Evolutionary conservation across 2,329 filamentous ascomycete genomes (phyloP), one percentile per base, ranked within the genome.

Genomic region (Sphaceloma murrayae): DNA sequence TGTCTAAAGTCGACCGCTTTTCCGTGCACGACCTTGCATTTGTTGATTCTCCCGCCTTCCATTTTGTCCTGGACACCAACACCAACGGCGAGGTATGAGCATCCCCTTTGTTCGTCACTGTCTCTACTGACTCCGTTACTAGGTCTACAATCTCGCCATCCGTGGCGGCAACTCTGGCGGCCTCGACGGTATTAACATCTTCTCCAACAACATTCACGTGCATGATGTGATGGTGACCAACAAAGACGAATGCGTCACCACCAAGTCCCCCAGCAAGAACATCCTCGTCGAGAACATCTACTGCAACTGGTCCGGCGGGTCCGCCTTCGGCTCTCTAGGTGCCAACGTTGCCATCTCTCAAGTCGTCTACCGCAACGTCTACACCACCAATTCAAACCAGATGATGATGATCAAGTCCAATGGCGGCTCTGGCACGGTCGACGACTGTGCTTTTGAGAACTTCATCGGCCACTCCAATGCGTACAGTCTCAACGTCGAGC

Each of bases 201-300:
- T 65, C 60, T 66, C 67, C 9, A 66, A 57, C 33, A 76, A 77
- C 51, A 67, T 77, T 43, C 74, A 70, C 67, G 61, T 77, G 36
- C 74, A 78, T 53, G 74, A 78, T 54, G 58, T 77, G 32, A 70
- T 72, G 61, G 74, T 78, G 4, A 75, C 74, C 17, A 78, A 78
- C 66, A 76, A 75, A 57, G 73, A 78, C 53, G 75, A 78, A 54
- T 77, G 73, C 53, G 71, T 77, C 0, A 75, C 72, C 2, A 69
- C 75, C 48, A 77, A 73, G 58, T 67, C 62, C 34, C 68, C 70
- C 1, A 62, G 72, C 2, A 62, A 67, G 43, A 68, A 77, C 54
- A 67, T 78, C 27, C 62, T 77, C n/a, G 58, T 78, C 27, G 74
- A 79, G 52, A 72, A 70, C 50, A 66, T 78, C 48, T 74, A 75